Conservation (phyloP, 2,329 filamentous ascomycete species). For the Fusarium marasasianum region DNA sequence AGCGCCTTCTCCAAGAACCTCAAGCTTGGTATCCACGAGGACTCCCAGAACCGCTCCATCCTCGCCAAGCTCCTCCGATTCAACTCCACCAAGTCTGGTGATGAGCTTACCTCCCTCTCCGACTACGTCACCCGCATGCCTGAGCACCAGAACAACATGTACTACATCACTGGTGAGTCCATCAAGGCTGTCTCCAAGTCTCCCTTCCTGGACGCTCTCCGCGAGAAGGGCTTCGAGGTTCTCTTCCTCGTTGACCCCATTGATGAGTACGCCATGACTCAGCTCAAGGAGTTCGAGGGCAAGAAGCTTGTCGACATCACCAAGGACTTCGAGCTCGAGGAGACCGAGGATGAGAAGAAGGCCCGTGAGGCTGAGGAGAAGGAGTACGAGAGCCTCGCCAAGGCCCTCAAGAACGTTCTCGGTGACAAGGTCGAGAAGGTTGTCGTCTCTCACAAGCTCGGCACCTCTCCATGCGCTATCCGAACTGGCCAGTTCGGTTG, state of each 20-base stretch:
- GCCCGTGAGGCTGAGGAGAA: slow-evolving; percentile 96
- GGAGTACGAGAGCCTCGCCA: slow-evolving; percentile 93
- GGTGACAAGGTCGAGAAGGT: slow-evolving; percentile 99
- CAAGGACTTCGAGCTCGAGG: slow-evolving; percentile 99
- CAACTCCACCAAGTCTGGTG: slow-evolving; percentile 98
- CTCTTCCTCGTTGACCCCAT: slow-evolving; percentile 99
- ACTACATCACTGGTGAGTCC: slow-evolving; percentile 99
- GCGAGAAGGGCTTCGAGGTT: slow-evolving; percentile 99
- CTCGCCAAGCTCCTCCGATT: slow-evolving; percentile 99
- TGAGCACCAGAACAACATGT: slow-evolving; percentile 99
- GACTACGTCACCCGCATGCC: slow-evolving; percentile 99
- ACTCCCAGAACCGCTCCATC: slow-evolving; percentile 91
- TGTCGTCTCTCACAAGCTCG: slow-evolving; percentile 97
- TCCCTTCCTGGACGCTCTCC: slow-evolving; percentile 97
- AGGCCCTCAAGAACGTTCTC: slow-evolving; percentile 98
- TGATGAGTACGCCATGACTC: slow-evolving; percentile 99
- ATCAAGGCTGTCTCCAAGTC: slow-evolving; percentile 98
- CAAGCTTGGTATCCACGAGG: slow-evolving; percentile 99
- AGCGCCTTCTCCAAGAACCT: slow-evolving; percentile 99
- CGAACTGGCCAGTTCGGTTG: slow-evolving; percentile 99
- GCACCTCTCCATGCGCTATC: slow-evolving; percentile 95
- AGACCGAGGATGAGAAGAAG: slow-evolving; percentile 99
- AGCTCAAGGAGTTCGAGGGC: slow-evolving; percentile 99
- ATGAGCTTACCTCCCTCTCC: slow-evolving; percentile 90
- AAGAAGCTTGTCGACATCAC: slow-evolving; percentile 99